Evolutionary conservation across 768 basidiomycete species (phyloP).

Genomic region (Pleurotus platypus): DNA sequence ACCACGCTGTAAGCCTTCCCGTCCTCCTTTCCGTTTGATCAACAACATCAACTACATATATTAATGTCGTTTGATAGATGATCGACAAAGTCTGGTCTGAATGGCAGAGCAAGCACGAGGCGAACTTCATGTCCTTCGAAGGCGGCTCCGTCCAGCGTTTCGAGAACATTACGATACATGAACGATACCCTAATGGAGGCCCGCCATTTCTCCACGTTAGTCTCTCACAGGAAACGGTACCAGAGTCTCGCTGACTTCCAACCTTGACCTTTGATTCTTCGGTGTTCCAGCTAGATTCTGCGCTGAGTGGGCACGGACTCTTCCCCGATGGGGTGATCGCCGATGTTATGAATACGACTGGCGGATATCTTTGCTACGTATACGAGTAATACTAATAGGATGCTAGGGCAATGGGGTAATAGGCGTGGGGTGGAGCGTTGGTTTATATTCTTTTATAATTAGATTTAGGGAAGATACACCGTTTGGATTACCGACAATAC

Average conservation of each 20-base stretch:
- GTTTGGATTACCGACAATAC: too few species aligned
- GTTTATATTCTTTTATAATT: too few species aligned
- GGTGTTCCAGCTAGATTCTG: conserved; percentile 19
- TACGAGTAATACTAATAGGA: conserved; percentile 21
- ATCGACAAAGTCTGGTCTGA: conserved; percentile 34
- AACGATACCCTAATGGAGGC: conserved; percentile 19
- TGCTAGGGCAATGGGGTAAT: too few species aligned
- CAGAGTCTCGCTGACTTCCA: too few species aligned
- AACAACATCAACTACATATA: neutral
- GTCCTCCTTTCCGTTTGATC: too few species aligned
- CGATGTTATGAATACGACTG: conserved; percentile 26
- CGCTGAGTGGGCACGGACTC: conserved; percentile 8
- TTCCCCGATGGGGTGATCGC: conserved; percentile 10
- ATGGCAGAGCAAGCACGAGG: conserved; percentile 24
- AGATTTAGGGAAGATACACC: too few species aligned
- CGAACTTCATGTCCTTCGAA: conserved; percentile 21
- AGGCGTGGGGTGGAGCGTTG: too few species aligned
- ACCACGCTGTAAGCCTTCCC: conserved; percentile 24
- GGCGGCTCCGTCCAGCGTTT: conserved; percentile 27
- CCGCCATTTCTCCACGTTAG: conserved; percentile 13
- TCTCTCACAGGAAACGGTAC: neutral
- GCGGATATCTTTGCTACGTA: conserved; percentile 29
- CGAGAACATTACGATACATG: conserved; percentile 15
- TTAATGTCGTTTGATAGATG: conserved; percentile 18
- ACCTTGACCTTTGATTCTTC: conserved; percentile 4